Evolutionary conservation across 306 rosid species (phyloP).

Genomic region (Vigna reflexopilosa): DNA sequence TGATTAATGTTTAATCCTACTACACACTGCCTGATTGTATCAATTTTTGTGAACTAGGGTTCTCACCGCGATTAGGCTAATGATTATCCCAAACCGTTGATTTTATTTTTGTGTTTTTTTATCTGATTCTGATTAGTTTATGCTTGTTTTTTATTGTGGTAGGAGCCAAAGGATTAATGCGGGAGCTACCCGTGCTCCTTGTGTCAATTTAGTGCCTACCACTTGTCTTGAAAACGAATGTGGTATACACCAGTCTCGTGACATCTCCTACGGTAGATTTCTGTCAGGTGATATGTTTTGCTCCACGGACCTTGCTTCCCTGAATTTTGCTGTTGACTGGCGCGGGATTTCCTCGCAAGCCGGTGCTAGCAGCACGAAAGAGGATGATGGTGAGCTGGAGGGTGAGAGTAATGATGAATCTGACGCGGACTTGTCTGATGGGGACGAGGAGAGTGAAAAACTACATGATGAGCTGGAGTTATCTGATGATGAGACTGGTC

Average conservation of each 20-base stretch:
- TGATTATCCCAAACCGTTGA: neutral
- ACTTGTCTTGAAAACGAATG: conserved; percentile 38
- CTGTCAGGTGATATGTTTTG: conserved; percentile 41
- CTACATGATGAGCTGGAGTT: conserved; percentile 55
- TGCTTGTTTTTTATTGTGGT: conserved; percentile 45
- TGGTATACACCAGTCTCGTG: conserved; percentile 44
- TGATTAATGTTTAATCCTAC: neutral
- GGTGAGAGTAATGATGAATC: conserved; percentile 51
- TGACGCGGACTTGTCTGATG: conserved; percentile 53
- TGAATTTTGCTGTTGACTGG: conserved; percentile 39
- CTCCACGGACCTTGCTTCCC: conserved; percentile 38
- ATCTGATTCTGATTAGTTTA: neutral
- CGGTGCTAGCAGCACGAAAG: conserved; percentile 68
- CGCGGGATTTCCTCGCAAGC: conserved; percentile 78
- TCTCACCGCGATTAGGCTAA: neutral
- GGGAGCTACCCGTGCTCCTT: conserved; percentile 46
- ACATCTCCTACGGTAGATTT: conserved; percentile 22
- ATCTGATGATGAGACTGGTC: conserved; percentile 51
- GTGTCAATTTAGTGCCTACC: conserved; percentile 46
- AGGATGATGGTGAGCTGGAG: conserved; percentile 61
- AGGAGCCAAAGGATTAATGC: conserved; percentile 56
- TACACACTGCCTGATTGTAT: neutral
- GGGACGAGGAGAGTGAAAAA: conserved; percentile 48
- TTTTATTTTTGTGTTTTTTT: neutral
- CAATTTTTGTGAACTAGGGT: neutral